These are phyloP conservation scores for Chenopodium quinoa DNA, from an alignment of 148 eudicot genomes.

Conservation along the genomic window DNA sequence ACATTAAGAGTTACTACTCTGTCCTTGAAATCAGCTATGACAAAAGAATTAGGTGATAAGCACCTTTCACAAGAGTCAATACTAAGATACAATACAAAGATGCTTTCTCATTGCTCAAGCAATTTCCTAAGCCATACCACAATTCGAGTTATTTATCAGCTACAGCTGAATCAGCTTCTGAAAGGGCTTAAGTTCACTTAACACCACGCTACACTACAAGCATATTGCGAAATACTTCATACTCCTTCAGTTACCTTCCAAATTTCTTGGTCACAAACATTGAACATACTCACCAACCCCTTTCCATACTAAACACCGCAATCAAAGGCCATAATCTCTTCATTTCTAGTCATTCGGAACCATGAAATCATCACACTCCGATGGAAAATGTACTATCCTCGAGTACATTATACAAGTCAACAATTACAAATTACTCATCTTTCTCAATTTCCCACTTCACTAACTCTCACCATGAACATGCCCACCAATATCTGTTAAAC, in stretches of 20 bases:
- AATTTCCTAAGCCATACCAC: background rate
- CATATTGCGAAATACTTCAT: background rate
- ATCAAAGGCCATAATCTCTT: background rate
- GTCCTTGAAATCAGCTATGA: background rate
- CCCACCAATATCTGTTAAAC: background rate
- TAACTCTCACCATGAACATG: background rate
- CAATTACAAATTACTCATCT: background rate
- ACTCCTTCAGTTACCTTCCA: background rate
- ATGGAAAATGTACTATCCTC: background rate
- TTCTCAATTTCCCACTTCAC: background rate
- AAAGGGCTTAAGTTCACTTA: background rate
- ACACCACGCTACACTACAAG: background rate
- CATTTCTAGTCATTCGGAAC: background rate
- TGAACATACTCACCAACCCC: background rate
- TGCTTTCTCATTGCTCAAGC: background rate
- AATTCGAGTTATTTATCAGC: constrained; percentile 1
- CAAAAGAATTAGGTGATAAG: background rate
- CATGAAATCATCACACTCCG: background rate
- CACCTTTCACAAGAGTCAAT: background rate
- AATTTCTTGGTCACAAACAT: background rate
- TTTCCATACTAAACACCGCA: background rate
- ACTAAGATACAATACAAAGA: background rate
- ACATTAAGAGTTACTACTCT: background rate
- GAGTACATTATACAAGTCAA: background rate
- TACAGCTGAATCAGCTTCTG: background rate